Evolutionary conservation across 495 filamentous ascomycete species (phyloP).

Genomic region (Hypoxylon rickii): DNA sequence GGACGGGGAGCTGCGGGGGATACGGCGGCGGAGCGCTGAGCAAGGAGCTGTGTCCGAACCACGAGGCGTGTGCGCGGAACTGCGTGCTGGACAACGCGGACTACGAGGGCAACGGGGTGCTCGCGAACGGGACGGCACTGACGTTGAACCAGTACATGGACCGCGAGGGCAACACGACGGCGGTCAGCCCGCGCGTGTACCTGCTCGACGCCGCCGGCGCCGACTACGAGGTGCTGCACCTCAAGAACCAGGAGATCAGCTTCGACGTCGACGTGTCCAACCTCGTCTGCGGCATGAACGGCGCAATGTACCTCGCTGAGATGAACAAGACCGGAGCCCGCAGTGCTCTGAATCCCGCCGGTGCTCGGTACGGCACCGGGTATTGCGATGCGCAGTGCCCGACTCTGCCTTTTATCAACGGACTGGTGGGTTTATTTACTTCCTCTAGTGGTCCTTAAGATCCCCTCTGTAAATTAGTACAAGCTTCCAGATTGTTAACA

Average conservation of each 20-base stretch:
- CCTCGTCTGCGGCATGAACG: constrained; percentile 72
- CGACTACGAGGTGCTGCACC: constrained; percentile 62
- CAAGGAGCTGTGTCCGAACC: constrained; percentile 56
- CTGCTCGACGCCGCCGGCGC: constrained; percentile 54
- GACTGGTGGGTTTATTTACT: constrained; percentile 45
- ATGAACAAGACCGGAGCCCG: constrained; percentile 69
- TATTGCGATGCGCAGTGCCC: constrained; percentile 80
- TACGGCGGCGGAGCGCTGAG: constrained; percentile 46
- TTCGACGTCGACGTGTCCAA: constrained; percentile 70
- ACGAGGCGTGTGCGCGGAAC: constrained; percentile 57
- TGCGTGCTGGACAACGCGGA: constrained; percentile 66
- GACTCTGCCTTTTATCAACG: constrained; percentile 69
- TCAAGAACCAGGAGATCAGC: constrained; percentile 66
- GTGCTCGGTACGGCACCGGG: constrained; percentile 73
- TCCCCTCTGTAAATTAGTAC: no score
- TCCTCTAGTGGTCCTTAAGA: background rate
- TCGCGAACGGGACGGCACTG: constrained; percentile 57
- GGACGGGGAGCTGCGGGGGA: constrained; percentile 54
- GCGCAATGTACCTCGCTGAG: constrained; percentile 68
- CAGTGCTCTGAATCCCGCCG: constrained; percentile 64
- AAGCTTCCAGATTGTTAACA: no score
- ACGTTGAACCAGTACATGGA: constrained; percentile 61
- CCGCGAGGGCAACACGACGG: constrained; percentile 40
- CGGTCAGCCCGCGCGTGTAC: constrained; percentile 66
- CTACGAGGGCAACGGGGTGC: constrained; percentile 63